These are phyloP conservation scores for Yamadazyma paraphyllophila DNA, from an alignment of 805 yeast species.

Conservation along the genomic window DNA sequence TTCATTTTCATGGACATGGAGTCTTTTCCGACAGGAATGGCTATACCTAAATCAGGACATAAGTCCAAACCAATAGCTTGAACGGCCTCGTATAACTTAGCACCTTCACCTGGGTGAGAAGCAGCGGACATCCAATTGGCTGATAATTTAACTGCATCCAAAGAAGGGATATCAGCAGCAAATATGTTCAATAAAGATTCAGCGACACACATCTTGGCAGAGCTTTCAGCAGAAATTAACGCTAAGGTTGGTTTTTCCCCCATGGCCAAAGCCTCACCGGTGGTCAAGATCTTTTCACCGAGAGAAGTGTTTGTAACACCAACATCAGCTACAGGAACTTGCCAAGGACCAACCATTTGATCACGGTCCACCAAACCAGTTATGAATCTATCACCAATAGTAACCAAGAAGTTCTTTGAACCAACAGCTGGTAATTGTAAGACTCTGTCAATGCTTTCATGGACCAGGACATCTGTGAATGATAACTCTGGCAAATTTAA, in stretches of 20 bases:
- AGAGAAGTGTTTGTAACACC: slow-evolving; percentile 92
- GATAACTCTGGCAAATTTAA: slow-evolving; percentile 45
- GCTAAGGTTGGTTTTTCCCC: slow-evolving; percentile 96
- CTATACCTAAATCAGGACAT: slow-evolving; percentile 87
- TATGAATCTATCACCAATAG: slow-evolving; percentile 98
- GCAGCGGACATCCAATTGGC: slow-evolving; percentile 99
- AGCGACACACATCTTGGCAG: slow-evolving; percentile 94
- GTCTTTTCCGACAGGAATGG: slow-evolving; percentile 98
- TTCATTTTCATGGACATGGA: slow-evolving; percentile 99
- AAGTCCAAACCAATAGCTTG: slow-evolving; percentile 92
- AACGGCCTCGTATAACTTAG: slow-evolving; percentile 93
- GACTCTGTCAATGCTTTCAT: slow-evolving; percentile 77
- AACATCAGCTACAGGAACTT: slow-evolving; percentile 97
- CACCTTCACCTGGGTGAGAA: slow-evolving; percentile 90
- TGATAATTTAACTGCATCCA: slow-evolving; percentile 77
- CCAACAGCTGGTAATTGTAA: slow-evolving; percentile 91
- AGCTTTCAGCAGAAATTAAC: slow-evolving; percentile 80
- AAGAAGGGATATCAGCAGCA: slow-evolving; percentile 82
- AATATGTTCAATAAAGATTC: slow-evolving; percentile 84
- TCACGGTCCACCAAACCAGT: slow-evolving; percentile 97
- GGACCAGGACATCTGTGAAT: slow-evolving; percentile 36
- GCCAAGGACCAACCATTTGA: slow-evolving; percentile 99
- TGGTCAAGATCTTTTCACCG: slow-evolving; percentile 63
- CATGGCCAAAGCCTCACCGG: slow-evolving; percentile 98
- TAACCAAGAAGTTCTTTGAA: slow-evolving; percentile 88